Percentiles rank a stretch among this genome's conserved stretches.
Evolutionary conservation across 495 filamentous ascomycete genomes (phyloP).

Genomic region (Chaetomium tenue): DNA sequence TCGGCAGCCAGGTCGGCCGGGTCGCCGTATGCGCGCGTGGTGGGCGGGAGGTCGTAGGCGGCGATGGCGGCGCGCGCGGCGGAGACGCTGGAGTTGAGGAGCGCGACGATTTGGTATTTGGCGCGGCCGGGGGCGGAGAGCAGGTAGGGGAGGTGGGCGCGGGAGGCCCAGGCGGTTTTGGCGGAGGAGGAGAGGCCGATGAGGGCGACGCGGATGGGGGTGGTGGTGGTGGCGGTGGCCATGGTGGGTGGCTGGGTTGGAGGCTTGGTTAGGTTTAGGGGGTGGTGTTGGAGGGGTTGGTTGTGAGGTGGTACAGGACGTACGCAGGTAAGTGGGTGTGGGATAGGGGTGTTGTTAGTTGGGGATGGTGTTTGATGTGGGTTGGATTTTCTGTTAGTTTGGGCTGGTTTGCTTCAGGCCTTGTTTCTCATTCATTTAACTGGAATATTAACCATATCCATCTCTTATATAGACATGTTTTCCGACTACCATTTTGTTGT

Average conservation of each 20-base stretch:
- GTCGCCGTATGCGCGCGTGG: conserved; percentile 53
- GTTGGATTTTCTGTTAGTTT: neutral
- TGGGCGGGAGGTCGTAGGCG: conserved; percentile 43
- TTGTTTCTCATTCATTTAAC: no score
- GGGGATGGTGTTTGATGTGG: neutral
- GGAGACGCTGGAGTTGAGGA: conserved; percentile 55
- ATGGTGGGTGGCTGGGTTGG: neutral
- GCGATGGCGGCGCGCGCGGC: conserved; percentile 51
- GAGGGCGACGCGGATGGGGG: conserved; percentile 55
- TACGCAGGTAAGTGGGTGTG: neutral
- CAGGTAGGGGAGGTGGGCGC: conserved; percentile 58
- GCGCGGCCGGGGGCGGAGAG: conserved; percentile 38
- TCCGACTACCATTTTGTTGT: no score
- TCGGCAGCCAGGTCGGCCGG: conserved; percentile 48
- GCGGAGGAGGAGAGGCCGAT: conserved; percentile 56
- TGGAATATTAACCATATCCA: no score
- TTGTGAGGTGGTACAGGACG: neutral
- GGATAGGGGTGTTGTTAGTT: neutral
- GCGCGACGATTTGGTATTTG: conserved; percentile 56
- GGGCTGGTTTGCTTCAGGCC: neutral
- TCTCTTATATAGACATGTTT: no score
- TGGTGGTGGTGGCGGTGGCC: neutral
- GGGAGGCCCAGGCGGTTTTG: conserved; percentile 52
- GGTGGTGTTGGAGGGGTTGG: no score
- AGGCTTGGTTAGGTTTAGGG: no score